phyloP scores from a whole-genome alignment of 805 yeast genomes.

The Tetrapisispora nanseiensis region DNA sequence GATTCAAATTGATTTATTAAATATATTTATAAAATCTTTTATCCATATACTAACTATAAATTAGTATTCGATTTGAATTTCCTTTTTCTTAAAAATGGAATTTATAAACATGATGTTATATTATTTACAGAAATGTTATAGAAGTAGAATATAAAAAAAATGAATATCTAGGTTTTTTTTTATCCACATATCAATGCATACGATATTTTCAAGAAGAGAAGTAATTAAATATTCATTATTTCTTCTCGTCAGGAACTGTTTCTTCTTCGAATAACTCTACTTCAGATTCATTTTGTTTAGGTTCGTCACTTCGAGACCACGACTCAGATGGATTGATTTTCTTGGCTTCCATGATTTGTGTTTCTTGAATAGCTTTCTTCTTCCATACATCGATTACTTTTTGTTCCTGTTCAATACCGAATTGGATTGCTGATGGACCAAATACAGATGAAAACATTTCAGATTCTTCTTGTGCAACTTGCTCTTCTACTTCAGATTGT shows the following conservation, averaged over 20 bases:
- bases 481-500: conserved; percentile 66
- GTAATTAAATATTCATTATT: neutral
- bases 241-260: neutral
- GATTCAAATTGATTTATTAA: too few species aligned
- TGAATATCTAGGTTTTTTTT: neutral
- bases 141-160: neutral
- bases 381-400: conserved; percentile 65
- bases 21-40: too few species aligned
- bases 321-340: conserved; percentile 26
- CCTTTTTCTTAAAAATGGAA: too few species aligned
- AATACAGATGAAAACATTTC: conserved; percentile 75
- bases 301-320: conserved; percentile 10
- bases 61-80: too few species aligned
- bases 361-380: conserved; percentile 52
- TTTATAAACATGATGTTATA: neutral
- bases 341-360: conserved; percentile 46
- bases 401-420: conserved; percentile 66
- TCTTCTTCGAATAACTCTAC: conserved; percentile 2
- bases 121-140: conserved; percentile 1
- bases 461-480: conserved; percentile 72
- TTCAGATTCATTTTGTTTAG: neutral
- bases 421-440: conserved; percentile 50
- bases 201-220: neutral
- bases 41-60: too few species aligned
- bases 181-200: neutral